phyloP scores from a whole-genome alignment of 495 filamentous ascomycete species.

The Tuber calosporum region DNA sequence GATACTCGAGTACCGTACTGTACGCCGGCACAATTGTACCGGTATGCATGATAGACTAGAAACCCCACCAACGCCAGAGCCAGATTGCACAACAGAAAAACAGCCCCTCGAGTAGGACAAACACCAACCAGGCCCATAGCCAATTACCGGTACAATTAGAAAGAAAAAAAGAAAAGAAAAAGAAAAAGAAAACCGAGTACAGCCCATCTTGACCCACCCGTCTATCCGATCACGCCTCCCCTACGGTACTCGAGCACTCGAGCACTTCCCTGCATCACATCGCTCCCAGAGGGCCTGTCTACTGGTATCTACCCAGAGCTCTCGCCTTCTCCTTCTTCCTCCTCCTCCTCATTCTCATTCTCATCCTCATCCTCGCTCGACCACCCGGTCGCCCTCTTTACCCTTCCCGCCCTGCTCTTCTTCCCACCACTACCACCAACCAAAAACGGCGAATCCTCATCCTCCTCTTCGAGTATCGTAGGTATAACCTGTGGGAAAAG shows the following conservation, averaged over 20 bases:
- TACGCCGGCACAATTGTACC: not conserved
- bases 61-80: not conserved
- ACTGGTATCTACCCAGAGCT: not conserved
- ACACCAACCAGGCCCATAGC: not conserved
- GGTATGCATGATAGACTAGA: not conserved
- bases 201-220: not conserved
- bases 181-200: not conserved
- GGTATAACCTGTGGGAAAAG: constrained; percentile 23
- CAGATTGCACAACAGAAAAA: not conserved
- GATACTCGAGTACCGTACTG: too few species aligned
- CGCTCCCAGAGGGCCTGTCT: not conserved
- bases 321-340: not conserved
- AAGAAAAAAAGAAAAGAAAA: not conserved
- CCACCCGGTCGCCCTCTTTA: not conserved
- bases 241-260: too few species aligned
- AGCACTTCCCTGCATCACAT: not conserved
- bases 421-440: constrained; percentile 3
- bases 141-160: not conserved
- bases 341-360: too few species aligned
- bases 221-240: not conserved
- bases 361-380: not conserved
- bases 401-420: constrained; percentile 9
- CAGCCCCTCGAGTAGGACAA: not conserved
- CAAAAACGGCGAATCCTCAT: constrained; percentile 28
- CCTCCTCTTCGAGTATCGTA: constrained; percentile 34